These are phyloP conservation scores for Paecilomyces sp. DNA, from an alignment of 2,329 filamentous ascomycete species.

Conservation along the genomic window DNA sequence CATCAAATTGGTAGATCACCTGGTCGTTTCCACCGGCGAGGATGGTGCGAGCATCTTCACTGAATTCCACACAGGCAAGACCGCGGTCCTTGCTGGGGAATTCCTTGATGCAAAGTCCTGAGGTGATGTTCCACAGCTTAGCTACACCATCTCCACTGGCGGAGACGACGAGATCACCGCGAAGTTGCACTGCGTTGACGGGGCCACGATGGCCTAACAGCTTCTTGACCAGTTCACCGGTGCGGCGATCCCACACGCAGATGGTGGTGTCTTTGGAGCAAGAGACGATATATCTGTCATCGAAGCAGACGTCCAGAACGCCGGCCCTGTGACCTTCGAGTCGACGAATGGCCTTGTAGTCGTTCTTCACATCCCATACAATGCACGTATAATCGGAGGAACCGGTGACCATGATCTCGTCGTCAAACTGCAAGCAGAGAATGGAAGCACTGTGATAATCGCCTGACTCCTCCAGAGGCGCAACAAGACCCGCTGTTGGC, in stretches of 20 bases:
- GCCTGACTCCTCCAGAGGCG: constrained; percentile 28
- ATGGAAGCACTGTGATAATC: constrained; percentile 84
- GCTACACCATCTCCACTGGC: constrained; percentile 90
- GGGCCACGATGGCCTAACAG: constrained; percentile 82
- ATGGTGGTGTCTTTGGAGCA: constrained; percentile 95
- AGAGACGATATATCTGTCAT: constrained; percentile 86
- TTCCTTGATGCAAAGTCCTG: constrained; percentile 81
- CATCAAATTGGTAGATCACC: constrained; percentile 92
- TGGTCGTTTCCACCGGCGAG: constrained; percentile 93
- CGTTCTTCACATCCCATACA: constrained; percentile 73
- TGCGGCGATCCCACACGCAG: constrained; percentile 85
- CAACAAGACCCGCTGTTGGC: constrained; percentile 47
- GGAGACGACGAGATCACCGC: constrained; percentile 85
- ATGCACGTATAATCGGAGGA: constrained; percentile 91
- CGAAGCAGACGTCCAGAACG: constrained; percentile 89
- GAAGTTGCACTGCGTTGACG: constrained; percentile 93
- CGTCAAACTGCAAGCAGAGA: constrained; percentile 89
- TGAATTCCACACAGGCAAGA: constrained; percentile 92
- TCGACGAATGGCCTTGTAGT: constrained; percentile 72
- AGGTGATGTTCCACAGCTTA: constrained; percentile 91
- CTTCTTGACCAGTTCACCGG: constrained; percentile 67
- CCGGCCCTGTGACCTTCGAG: constrained; percentile 75
- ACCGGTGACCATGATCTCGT: constrained; percentile 86
- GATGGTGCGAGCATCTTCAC: constrained; percentile 86
- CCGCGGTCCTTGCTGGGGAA: constrained; percentile 87